phyloP scores from a whole-genome alignment of 495 filamentous ascomycete genomes.

The Sporormia fimetaria region DNA sequence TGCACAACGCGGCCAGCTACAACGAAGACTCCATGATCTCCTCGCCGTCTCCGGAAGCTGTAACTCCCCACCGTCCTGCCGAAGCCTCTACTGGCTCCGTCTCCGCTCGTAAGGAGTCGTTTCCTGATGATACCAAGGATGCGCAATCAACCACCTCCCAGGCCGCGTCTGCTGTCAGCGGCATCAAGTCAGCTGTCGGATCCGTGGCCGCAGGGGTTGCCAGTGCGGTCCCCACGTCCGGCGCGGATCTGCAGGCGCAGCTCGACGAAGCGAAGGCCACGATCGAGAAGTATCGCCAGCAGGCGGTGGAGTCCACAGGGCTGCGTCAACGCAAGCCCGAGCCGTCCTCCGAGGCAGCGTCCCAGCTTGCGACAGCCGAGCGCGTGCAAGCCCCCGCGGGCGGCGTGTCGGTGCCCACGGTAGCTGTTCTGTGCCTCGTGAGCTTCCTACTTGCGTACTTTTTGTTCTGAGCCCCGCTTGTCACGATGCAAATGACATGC shows the following conservation, averaged over 20 bases:
- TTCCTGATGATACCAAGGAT: slow-evolving; percentile 25
- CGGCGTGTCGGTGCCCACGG: slow-evolving; percentile 79
- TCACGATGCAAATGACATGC: slow-evolving; percentile 16
- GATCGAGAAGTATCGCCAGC: slow-evolving; percentile 58
- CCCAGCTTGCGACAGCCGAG: slow-evolving; percentile 36
- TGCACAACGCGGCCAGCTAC: slow-evolving; percentile 40
- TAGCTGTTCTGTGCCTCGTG: slow-evolving; percentile 70
- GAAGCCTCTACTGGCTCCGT: slow-evolving; percentile 24
- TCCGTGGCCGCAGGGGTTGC: slow-evolving; percentile 37
- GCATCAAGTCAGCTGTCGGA: slow-evolving; percentile 29
- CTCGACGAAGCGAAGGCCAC: slow-evolving; percentile 64
- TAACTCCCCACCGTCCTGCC: slow-evolving; percentile 29
- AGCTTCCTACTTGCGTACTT: slow-evolving; percentile 90
- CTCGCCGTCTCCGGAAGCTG: slow-evolving; percentile 28
- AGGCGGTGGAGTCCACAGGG: slow-evolving; percentile 48
- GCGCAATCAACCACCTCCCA: slow-evolving; percentile 24
- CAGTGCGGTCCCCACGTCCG: slow-evolving; percentile 38
- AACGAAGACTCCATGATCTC: slow-evolving; percentile 23
- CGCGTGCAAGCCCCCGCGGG: slow-evolving; percentile 45
- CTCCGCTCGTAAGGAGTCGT: slow-evolving; percentile 25
- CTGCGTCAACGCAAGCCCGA: slow-evolving; percentile 53
- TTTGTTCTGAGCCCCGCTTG: slow-evolving; percentile 58
- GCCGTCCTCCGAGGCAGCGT: slow-evolving; percentile 29
- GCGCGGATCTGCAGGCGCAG: slow-evolving; percentile 57
- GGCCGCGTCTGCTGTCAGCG: slow-evolving; percentile 13